Evolutionary conservation across 352 stramenopile species (phyloP), one percentile per base, ranked within the genome.

Genomic region (Globisporangium canariense): DNA sequence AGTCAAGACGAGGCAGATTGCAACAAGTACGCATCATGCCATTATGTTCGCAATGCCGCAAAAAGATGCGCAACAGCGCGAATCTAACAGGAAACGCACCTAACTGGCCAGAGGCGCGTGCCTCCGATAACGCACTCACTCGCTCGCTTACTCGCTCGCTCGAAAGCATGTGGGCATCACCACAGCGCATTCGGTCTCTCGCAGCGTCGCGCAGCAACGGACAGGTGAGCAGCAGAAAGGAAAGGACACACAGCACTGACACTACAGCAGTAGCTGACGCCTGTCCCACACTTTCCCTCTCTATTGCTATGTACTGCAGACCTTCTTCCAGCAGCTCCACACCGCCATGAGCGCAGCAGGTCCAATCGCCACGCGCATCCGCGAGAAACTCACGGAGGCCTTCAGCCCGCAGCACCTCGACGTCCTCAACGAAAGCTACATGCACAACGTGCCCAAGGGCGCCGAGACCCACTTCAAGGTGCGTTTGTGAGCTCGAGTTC

Each of bases 401-500:
- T 92, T 96, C 51, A 14, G 60, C 47, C 88, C 88, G 16, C 25
- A 68, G 56, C 77, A 96, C 63, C 58, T 97, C 60, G 83, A 97
- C 66, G 88, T 98, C 34, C 75, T 93, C 34, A 98, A 98, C 71
- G 95, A 98, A 78, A 97, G 86, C 58, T 85, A 97, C 74, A 98
- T 96, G 88, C 95, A 98, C 81, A 98, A 96, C 67, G 95, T 98
- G 38, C 94, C 94, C 13, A 90, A 89, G 55, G 85, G 89, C 63
- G 93, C 91, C 16, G 96, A 99, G 81, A 98, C 93, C 20, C 96
- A 99, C 74, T 99, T 99, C 75, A 98, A 99, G 76, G 75, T 83
- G 22, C 22, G 58, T 32, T 20, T 30, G 5, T 3, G 6, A 30
- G 28, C 14, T 46, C 1, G 40, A n/a, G 16, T 13, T 32, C 5